A percentile compares a stretch with the other conserved stretches of the same genome.
Conservation (phyloP, 1,139 yeast genomes). For the Geotrichum europaeum region DNA sequence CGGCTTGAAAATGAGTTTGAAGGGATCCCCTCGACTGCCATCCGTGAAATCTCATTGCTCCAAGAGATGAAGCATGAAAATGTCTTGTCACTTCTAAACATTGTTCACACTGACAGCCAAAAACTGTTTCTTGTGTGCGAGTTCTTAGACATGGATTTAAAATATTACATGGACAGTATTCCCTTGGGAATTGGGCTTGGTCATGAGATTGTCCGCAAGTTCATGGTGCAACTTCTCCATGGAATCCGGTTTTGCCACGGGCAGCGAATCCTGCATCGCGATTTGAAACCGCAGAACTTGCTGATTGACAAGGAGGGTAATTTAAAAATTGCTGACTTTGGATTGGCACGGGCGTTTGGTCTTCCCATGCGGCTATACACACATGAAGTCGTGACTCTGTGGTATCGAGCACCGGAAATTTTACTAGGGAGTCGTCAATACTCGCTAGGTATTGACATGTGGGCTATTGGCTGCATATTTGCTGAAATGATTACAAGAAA, state of each 20-base stretch:
- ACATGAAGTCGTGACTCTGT: constrained; percentile 93
- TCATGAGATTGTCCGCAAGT: constrained; percentile 81
- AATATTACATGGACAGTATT: constrained; percentile 91
- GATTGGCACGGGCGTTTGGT: constrained; percentile 94
- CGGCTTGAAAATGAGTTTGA: constrained; percentile 95
- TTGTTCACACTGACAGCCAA: constrained; percentile 91
- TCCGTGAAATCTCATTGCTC: constrained; percentile 86
- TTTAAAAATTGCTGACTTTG: constrained; percentile 93
- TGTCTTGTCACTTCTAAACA: constrained; percentile 83
- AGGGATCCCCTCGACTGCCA: constrained; percentile 98
- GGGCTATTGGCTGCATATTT: constrained; percentile 98
- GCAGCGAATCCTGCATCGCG: constrained; percentile 91
- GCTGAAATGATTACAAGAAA: constrained; percentile 97
- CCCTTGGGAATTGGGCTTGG: constrained; percentile 91
- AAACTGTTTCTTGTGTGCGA: constrained; percentile 90
- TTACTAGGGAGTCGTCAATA: constrained; percentile 93
- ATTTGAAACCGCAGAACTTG: constrained; percentile 91
- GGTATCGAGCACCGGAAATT: constrained; percentile 98
- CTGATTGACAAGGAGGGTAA: constrained; percentile 93
- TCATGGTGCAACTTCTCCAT: constrained; percentile 84
- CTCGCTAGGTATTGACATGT: constrained; percentile 96
- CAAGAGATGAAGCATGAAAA: constrained; percentile 91
- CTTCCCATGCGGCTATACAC: constrained; percentile 94
- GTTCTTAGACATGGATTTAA: constrained; percentile 85
- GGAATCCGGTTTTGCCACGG: constrained; percentile 95